Evolutionary conservation across 2,329 filamentous ascomycete genomes (phyloP), one percentile per base, ranked within the genome.

Genomic region (Calonectria pseudoreteaudii): DNA sequence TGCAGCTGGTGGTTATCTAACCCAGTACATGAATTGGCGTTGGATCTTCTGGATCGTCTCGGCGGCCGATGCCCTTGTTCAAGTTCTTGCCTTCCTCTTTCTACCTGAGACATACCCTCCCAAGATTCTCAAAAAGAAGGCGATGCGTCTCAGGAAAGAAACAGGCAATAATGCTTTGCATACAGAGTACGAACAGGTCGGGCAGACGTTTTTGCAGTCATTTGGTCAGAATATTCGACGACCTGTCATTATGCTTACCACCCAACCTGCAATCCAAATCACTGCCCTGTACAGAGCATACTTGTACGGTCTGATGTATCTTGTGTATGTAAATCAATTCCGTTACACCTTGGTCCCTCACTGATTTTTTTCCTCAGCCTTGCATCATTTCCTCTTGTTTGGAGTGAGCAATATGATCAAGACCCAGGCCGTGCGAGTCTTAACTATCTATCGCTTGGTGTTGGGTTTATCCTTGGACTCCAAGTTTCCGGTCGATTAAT

Each of bases 401-500:
- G 88, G 81, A 84, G 85, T 16, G 77, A 82, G 0, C 82, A 86
- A 56, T 91, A 91, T 66, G 81, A 84, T 26, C 87, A 90, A 75
- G 86, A 85, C 1, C 81, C 86, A 7, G 87, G 87, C 0, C 82
- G 84, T 4, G 85, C 87, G 0, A 89, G 89, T 18, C 81, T 91
- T 1, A 86, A 89, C 47, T 91, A 90, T 75, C 81, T 91, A 0
- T 88, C 88, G 0, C 85, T 91, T 0, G 88, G 88, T 0, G 74
- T 90, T 3, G 89, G 89, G 0, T 83, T 85, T 2, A 89, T 92
- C 58, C 86, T 92, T 62, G 91, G 91, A 4, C 88, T 90, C 2
- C 84, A 86, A 0, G 84, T 91, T 3, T 88, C 91, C 23, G 89
- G 82, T 0, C 84, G 84, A 3, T 23, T 82, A 1, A 85, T 84